A percentile compares a stretch with the other conserved stretches of the same genome.
Evolutionary conservation across 768 basidiomycete genomes (phyloP).

Genomic region (Boletus insuetus): DNA sequence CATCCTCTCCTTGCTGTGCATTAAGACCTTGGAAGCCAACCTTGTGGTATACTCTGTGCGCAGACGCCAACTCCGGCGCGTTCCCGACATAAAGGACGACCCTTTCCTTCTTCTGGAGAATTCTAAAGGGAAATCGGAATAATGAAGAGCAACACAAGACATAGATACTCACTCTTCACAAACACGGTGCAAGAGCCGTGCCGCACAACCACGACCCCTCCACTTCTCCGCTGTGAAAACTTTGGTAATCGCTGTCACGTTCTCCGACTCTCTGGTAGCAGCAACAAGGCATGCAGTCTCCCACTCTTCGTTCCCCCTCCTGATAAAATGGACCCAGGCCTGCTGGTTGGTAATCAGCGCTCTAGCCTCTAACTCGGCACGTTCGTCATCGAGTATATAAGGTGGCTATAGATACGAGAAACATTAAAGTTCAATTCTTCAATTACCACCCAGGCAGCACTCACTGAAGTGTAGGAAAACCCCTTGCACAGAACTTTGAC

Average conservation of each 20-base stretch:
- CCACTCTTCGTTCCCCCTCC: slow-evolving; percentile 17
- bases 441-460: slow-evolving; percentile 14
- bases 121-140: slow-evolving; percentile 20
- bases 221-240: slow-evolving; percentile 59
- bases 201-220: slow-evolving; percentile 56
- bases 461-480: slow-evolving; percentile 61
- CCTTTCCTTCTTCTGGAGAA: slow-evolving; percentile 40
- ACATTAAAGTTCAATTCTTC: background rate
- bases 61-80: slow-evolving; percentile 36
- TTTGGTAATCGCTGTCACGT: slow-evolving; percentile 65
- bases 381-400: slow-evolving; percentile 43
- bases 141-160: background rate
- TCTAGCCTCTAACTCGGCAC: slow-evolving; percentile 50
- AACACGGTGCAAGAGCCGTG: slow-evolving; percentile 57
- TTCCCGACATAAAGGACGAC: slow-evolving; percentile 70
- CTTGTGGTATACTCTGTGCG: slow-evolving; percentile 53
- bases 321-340: slow-evolving; percentile 63
- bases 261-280: slow-evolving; percentile 56
- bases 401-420: slow-evolving; percentile 42
- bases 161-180: slow-evolving; percentile 46
- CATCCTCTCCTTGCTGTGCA: slow-evolving; percentile 20
- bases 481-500: slow-evolving; percentile 49
- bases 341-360: slow-evolving; percentile 44
- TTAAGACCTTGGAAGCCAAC: slow-evolving; percentile 65
- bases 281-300: slow-evolving; percentile 67